Evolutionary conservation across 768 basidiomycete genomes (phyloP), one percentile per base, ranked within the genome.

Genomic region (Suillus decipiens): DNA sequence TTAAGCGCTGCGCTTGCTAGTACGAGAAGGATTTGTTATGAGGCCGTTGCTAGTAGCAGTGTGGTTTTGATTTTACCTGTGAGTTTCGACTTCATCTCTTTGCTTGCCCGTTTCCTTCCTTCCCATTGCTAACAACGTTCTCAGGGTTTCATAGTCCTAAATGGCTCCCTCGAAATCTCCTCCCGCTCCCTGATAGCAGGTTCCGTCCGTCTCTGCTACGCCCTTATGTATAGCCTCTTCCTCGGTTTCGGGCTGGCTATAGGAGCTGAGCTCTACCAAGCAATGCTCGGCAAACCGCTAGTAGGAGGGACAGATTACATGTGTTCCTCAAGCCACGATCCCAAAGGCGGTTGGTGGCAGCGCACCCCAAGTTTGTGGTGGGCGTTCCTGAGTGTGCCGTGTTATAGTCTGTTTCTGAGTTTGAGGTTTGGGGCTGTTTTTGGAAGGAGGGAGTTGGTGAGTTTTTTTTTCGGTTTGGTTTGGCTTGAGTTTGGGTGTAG

Each of bases 201-300:
- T n/a, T 88, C 91, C 12, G 92, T 95, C 37, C 83, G 92, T 43
- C 80, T 95, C 17, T 90, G 90, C 67, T 95, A 90, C 69, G 84
- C 90, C 31, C 80, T 91, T 59, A 82, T 90, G 62, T 95, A 95
- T 70, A 87, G 89, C n/a, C 79, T 89, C 19, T 89, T 88, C 72
- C 79, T 90, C 9, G 89, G 89, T 0, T 92, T 95, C 71, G 93
- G 94, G 5, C 84, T 94, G 11, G 85, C 91, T 0, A 91, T 95
- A 53, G 92, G 93, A 4, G 87, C 86, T 0, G 81, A 90, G 64
- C 71, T 90, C 3, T 95, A 86, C 69, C 76, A 83, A 57, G 82
- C 80, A 60, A 81, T 92, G 41, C 82, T 87, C 0, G 76, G 79
- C 4, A 73, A 72, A 2, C 57, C 72, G 9, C 76, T 89, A 10